phyloP scores from a whole-genome alignment of 2,329 filamentous ascomycete species.

The Fusarium euwallaceae region DNA sequence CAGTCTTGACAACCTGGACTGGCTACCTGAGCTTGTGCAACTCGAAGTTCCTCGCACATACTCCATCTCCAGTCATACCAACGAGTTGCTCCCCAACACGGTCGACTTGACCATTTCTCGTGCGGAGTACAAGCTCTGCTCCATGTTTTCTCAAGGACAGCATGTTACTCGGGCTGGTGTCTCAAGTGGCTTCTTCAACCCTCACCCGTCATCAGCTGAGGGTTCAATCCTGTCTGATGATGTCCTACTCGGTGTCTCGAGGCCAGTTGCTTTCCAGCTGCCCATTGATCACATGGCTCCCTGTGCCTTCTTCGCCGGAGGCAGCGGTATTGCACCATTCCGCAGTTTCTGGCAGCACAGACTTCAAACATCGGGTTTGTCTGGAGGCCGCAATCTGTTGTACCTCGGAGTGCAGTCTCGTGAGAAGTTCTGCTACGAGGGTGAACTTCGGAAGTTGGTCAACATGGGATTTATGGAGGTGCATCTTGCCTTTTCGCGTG shows the following conservation, averaged over 20 bases:
- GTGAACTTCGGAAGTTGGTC: slow-evolving; percentile 46
- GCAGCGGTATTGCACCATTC: slow-evolving; percentile 67
- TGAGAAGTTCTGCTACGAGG: slow-evolving; percentile 55
- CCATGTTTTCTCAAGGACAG: slow-evolving; percentile 54
- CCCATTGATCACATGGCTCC: slow-evolving; percentile 64
- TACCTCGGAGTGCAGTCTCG: slow-evolving; percentile 67
- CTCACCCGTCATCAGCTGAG: slow-evolving; percentile 50
- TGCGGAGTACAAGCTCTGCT: slow-evolving; percentile 63
- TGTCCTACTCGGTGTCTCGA: slow-evolving; percentile 64
- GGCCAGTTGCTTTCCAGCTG: slow-evolving; percentile 65
- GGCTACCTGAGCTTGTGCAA: slow-evolving; percentile 61
- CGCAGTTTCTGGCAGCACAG: slow-evolving; percentile 67
- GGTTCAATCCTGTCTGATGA: slow-evolving; percentile 58
- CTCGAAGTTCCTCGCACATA: slow-evolving; percentile 67
- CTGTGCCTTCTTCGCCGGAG: slow-evolving; percentile 66
- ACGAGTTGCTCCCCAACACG: slow-evolving; percentile 64
- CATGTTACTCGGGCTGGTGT: slow-evolving; percentile 59
- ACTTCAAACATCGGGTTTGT: slow-evolving; percentile 46
- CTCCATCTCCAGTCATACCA: slow-evolving; percentile 64
- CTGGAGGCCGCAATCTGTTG: slow-evolving; percentile 61
- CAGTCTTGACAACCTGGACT: slow-evolving; percentile 58
- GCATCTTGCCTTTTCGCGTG: slow-evolving; percentile 66
- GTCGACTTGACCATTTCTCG: slow-evolving; percentile 66
- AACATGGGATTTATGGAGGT: slow-evolving; percentile 64
- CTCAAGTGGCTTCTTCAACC: slow-evolving; percentile 68